Base-by-base conservation (phyloP, 202 grass and related monocot species). In the Digitaria exilis region DNA sequence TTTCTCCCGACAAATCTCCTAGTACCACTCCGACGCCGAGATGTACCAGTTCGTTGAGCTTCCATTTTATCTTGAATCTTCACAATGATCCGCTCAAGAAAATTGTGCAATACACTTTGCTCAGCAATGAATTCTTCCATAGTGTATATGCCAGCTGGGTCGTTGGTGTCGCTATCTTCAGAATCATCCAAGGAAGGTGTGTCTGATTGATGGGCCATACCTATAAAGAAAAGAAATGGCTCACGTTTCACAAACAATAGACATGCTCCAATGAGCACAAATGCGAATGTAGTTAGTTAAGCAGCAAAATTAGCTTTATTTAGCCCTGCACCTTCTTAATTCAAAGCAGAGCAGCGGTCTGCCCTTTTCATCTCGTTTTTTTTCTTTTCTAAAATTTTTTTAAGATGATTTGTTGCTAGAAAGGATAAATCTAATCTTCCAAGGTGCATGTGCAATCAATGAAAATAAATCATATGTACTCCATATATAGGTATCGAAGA, bases 51-150 rank as follows among this genome's bases (percentile, higher is more conserved):
- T 59, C 69, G 50, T 25, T 81, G 41, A 24, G 51, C 41, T 76
- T 87, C 24, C 3, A 81, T 69, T 49, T 87, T 87, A 26, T 12
- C 34, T 25, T 73, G 76, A 73, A 86, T 79, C 24, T 86, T 80
- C 44, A 32, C 43, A 71, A 8, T 31, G 43, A 87, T 82, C 54
- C 19, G 78, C 32, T 76, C 79, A 43, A 82, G 64, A 4, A 87
- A 77, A 87, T 76, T 87, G 32, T 87, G 65, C 31, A 87, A 59
- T 10, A 82, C 48, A 74, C 54, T 52, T 71, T 77, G 79, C 56
- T 82, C 85, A 32, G 63, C 15, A 69, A 82, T 87, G 31, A 69
- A 82, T 77, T 87, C 79, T 62, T 82, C 71, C 79, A 87, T 82
- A 42, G 63, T 82, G 79, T 87, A 87, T 82, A 81, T 70, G 44